Conservation (phyloP, 768 basidiomycete species). For the Boletus speciosus region DNA sequence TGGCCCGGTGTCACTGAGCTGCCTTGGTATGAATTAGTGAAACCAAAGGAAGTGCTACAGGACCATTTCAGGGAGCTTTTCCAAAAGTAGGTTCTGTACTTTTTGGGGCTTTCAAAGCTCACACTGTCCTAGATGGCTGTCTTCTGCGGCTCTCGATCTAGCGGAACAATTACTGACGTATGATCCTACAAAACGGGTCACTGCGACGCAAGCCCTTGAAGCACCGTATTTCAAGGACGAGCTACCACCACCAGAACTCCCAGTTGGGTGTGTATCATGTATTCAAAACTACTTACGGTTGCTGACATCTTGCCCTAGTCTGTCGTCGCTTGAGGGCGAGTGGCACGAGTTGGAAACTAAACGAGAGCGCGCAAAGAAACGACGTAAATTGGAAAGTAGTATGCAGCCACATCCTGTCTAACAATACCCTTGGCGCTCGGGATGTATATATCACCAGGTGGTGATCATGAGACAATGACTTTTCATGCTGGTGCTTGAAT, state of each 20-base stretch:
- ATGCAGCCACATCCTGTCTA: conserved; percentile 36
- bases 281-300: not conserved
- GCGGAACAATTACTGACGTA: conserved; percentile 80
- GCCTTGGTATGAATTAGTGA: conserved; percentile 99
- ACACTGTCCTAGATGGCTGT: conserved; percentile 62
- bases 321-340: conserved; percentile 83
- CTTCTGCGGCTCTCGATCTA: conserved; percentile 81
- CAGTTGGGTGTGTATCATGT: conserved; percentile 61
- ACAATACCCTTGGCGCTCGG: conserved; percentile 20
- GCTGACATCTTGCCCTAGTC: conserved; percentile 39
- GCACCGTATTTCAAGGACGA: conserved; percentile 84
- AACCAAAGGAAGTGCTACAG: conserved; percentile 70
- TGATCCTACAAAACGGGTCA: conserved; percentile 73
- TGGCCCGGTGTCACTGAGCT: conserved; percentile 83
- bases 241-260: conserved; percentile 67
- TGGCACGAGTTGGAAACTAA: conserved; percentile 99
- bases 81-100: conserved; percentile 56
- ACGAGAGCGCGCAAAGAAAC: conserved; percentile 79
- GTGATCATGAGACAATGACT: conserved; percentile 8
- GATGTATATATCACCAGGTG: conserved; percentile 10
- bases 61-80: conserved; percentile 85
- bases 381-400: conserved; percentile 59
- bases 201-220: conserved; percentile 76
- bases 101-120: not conserved
- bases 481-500: conserved; percentile 36